Base-by-base conservation (phyloP, 2,329 filamentous ascomycete species). In the Claviceps capensis region DNA sequence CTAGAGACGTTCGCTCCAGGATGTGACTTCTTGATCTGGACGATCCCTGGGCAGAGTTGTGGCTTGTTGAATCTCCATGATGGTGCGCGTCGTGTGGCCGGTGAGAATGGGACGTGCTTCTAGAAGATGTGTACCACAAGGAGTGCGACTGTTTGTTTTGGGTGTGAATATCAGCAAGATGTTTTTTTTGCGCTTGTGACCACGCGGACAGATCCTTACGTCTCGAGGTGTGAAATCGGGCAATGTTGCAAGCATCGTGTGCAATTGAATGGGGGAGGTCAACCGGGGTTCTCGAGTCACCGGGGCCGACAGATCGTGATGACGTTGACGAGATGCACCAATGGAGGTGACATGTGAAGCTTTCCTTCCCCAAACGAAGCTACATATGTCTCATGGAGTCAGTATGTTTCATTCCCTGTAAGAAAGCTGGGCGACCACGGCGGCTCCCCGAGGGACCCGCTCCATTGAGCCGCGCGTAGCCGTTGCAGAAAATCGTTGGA, bases 91-190 rank as follows among this genome's bases (percentile, higher is more conserved):
- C 64, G 55, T 65, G 58, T 46, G 68, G 61, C 53, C 67, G 56
- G 56, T 62, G 56, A 49, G 67, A 63, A 54, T 63, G 61, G 49
- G 64, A 62, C 17, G 75, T 76, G 62, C 71, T 72, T 49, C 80
- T 76, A 5, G 82, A 76, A 13, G 83, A 81, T 37, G 78, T 79
- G 65, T 87, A 87, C 85, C 85, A 88, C 54, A 88, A 75, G 50
- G 80, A 77, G 65, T 88, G 82, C 38, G 83, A 82, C 85, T 88
- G 17, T 50, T 30, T 40, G 19, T 23, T 48, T 48, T 19, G 17
- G 13, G 23, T 4, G 17, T 5, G 4, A 14, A 17, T 40, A 38
- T 41, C 9, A 23, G 38, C 37, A 41, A 30, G 11, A 13, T 4
- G 44, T 19, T 19, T 19, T 19, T 26, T 19, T 47, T 46, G 2